Conservation (phyloP, 1,139 yeast genomes). For the Sugiyamaella japonica region DNA sequence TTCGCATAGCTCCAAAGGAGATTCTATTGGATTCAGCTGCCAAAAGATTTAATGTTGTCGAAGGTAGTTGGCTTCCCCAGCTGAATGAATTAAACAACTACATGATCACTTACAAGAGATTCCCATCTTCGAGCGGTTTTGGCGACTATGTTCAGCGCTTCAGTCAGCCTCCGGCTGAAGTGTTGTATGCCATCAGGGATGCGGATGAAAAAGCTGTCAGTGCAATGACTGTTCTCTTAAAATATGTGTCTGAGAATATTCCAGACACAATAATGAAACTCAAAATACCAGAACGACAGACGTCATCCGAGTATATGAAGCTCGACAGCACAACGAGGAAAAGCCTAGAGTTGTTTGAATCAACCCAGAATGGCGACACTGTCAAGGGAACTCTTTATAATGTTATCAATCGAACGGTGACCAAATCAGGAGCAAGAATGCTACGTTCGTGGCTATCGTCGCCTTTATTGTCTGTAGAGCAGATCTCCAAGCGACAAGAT, state of each 20-base stretch:
- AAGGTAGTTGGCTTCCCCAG: conserved; percentile 58
- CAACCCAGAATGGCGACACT: conserved; percentile 55
- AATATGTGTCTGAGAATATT: conserved; percentile 57
- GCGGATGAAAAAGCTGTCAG: conserved; percentile 48
- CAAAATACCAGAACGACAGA: conserved; percentile 52
- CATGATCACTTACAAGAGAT: conserved; percentile 52
- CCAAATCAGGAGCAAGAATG: conserved; percentile 78
- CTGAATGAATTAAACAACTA: conserved; percentile 61
- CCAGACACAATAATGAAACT: conserved; percentile 54
- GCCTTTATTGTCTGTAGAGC: conserved; percentile 63
- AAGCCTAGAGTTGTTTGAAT: conserved; percentile 69
- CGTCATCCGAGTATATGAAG: conserved; percentile 58
- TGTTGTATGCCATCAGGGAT: conserved; percentile 21
- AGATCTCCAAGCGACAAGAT: conserved; percentile 60
- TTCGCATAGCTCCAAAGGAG: conserved; percentile 70
- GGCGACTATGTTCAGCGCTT: conserved; percentile 24
- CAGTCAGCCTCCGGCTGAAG: conserved; percentile 25
- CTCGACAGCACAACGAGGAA: conserved; percentile 82
- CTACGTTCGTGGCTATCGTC: conserved; percentile 79
- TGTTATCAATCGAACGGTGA: conserved; percentile 68
- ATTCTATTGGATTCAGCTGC: conserved; percentile 49
- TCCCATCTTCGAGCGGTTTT: conserved; percentile 38
- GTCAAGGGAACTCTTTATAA: conserved; percentile 68
- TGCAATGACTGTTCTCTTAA: conserved; percentile 56
- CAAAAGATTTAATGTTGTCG: conserved; percentile 39